Conservation (phyloP, 805 yeast species). For the Wickerhamiella dianesei region DNA sequence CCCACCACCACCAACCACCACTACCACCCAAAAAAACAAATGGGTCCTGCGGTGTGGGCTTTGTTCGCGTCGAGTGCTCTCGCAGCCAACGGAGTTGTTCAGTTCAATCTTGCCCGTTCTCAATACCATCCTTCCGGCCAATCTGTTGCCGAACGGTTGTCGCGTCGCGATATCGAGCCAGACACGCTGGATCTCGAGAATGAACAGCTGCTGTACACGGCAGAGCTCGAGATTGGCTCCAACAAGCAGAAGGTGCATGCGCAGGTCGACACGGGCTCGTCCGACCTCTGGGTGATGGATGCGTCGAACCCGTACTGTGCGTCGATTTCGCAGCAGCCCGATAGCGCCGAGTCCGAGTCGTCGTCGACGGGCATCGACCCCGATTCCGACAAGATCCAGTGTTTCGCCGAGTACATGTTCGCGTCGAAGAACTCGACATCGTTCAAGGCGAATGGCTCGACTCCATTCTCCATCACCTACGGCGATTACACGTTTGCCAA, state of each 20-base stretch:
- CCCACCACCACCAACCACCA: no score
- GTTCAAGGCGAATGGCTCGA: slow-evolving; percentile 9
- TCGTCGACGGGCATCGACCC: background rate
- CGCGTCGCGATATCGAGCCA: background rate
- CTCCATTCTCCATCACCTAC: slow-evolving; percentile 20
- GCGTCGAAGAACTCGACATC: slow-evolving; percentile 18
- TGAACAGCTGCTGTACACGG: background rate
- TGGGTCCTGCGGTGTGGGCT: background rate
- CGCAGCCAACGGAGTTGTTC: background rate
- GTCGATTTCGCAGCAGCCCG: background rate
- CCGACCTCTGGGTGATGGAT: slow-evolving; percentile 45
- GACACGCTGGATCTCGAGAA: background rate
- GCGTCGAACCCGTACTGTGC: slow-evolving; percentile 11
- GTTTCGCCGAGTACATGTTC: slow-evolving; percentile 18
- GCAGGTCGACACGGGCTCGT: slow-evolving; percentile 39
- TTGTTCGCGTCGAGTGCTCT: background rate
- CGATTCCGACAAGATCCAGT: slow-evolving; percentile 10
- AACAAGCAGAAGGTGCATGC: background rate
- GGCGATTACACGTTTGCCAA: slow-evolving; percentile 37
- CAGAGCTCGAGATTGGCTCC: background rate
- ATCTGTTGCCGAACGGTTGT: background rate
- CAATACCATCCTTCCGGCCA: background rate
- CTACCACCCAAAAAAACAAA: no score
- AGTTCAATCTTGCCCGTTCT: background rate
- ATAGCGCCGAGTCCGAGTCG: background rate